phyloP scores from a whole-genome alignment of 1,284 basidiomycete genomes.

The Rhodotorula sp. region DNA sequence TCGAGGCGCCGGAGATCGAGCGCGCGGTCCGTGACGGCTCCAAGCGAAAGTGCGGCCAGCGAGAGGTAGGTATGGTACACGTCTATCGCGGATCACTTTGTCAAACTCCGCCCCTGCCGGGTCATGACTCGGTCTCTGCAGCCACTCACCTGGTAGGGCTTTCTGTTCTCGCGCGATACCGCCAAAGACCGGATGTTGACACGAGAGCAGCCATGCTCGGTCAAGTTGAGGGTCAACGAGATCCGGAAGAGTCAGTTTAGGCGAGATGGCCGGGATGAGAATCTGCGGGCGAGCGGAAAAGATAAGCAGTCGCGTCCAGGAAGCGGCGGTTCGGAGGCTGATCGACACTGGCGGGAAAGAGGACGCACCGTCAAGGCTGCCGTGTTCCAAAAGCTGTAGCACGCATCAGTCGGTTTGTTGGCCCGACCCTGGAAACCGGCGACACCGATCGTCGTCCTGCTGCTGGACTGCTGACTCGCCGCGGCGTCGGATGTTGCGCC shows the following conservation, averaged over 20 bases:
- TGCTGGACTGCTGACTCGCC: background rate
- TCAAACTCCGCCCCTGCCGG: too few species aligned
- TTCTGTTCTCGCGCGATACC: constrained; percentile 78
- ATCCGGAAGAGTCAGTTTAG: background rate
- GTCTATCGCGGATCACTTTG: constrained; percentile 58
- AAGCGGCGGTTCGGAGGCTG: too few species aligned
- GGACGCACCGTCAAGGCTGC: constrained; percentile 66
- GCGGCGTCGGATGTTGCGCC: background rate
- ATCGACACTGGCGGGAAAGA: too few species aligned
- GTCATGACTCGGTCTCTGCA: too few species aligned
- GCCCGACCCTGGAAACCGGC: constrained; percentile 79
- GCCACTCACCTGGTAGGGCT: constrained; percentile 64
- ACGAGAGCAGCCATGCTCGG: constrained; percentile 63
- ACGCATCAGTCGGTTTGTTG: constrained; percentile 81
- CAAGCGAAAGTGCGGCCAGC: constrained; percentile 70
- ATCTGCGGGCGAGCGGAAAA: constrained; percentile 6
- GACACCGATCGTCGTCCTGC: background rate
- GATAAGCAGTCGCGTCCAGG: too few species aligned
- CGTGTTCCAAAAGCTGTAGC: constrained; percentile 93
- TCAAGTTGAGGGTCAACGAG: constrained; percentile 52
- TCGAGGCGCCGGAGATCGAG: constrained; percentile 58
- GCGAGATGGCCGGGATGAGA: constrained; percentile 10
- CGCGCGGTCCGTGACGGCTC: background rate
- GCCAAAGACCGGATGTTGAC: constrained; percentile 75
- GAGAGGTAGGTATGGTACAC: constrained; percentile 83